Evolutionary conservation across 129 eudicot genomes (phyloP), one percentile per base, ranked within the genome.

Genomic region (Tagetes erecta): DNA sequence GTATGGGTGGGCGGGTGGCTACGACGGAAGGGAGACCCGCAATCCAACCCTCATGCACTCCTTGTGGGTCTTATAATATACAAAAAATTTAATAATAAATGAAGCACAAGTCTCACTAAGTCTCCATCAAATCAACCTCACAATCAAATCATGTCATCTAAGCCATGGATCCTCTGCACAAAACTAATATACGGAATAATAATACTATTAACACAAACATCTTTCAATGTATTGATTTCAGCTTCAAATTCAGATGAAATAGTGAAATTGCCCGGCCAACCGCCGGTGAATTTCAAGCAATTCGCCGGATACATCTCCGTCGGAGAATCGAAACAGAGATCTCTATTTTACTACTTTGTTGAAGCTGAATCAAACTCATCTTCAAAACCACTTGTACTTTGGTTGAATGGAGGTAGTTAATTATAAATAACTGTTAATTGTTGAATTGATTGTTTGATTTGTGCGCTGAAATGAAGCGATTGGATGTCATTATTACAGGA

Each of bases 381-480:
- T 83, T 85, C 86, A 14, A 90, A 82, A 77, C 96, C 96, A 60
- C 85, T 90, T 33, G 96, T 87, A 20, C 82, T 87, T 13, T 87
- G 96, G 93, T 80, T 90, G 44, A 90, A 90, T 84, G 96, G 96
- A 83, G 96, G 96, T 87, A 14, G 7, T 11, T 5, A 7, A 3
- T 30, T 8, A 20, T 20, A 20, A 8, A 0, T 53, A 5, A 20
- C 8, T n/a, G 49, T 44, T 44, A 6, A 46, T 46, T 9, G 11
- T 6, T 20, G 30, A 8, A 57, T 57, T 57, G n/a, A 6, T 3
- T 31, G 13, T 64, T 40, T 4, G 4, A 58, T 65, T 65, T 78
- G 3, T 57, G 52, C n/a, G 8, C 20, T 2, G 8, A 30, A 3
- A 2, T 11, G 14, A 36, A 12, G 56, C 56, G 3, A 46, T 41